Conservation (phyloP, 1,139 yeast genomes). For the Suhomyces chickasaworum region DNA sequence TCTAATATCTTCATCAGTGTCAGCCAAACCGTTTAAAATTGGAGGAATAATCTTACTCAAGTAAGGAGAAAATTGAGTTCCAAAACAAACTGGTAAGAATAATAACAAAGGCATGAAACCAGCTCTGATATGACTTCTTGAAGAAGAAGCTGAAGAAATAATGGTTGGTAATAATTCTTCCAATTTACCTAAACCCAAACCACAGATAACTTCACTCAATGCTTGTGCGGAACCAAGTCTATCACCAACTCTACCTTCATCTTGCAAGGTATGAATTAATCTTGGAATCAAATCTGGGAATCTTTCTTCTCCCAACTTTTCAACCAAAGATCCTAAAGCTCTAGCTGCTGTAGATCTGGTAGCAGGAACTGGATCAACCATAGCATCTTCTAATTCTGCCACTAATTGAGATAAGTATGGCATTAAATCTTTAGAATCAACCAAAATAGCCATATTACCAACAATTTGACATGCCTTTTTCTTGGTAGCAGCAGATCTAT, state of each 20-base stretch:
- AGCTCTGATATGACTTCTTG: conserved; percentile 75
- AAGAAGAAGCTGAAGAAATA: conserved; percentile 67
- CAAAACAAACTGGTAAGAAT: conserved; percentile 93
- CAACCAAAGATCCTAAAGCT: conserved; percentile 94
- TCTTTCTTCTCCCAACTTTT: conserved; percentile 91
- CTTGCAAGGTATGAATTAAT: conserved; percentile 73
- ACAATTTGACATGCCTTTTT: conserved; percentile 97
- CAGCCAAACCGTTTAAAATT: conserved; percentile 88
- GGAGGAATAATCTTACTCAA: conserved; percentile 85
- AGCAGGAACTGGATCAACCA: conserved; percentile 98
- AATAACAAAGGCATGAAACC: conserved; percentile 91
- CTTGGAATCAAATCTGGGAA: conserved; percentile 92
- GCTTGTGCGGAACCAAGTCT: conserved; percentile 98
- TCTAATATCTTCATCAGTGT: conserved; percentile 79
- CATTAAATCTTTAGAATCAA: conserved; percentile 79
- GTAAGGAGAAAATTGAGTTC: conserved; percentile 88
- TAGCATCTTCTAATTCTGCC: conserved; percentile 82
- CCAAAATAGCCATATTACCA: conserved; percentile 96
- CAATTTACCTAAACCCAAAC: conserved; percentile 82
- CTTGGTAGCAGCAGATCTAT: conserved; percentile 88
- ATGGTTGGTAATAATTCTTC: conserved; percentile 87
- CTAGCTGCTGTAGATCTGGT: conserved; percentile 98
- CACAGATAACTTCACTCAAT: conserved; percentile 87
- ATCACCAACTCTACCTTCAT: conserved; percentile 84
- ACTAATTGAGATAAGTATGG: conserved; percentile 82